A percentile compares a stretch with the other conserved stretches of the same genome.
Conservation (phyloP, 805 yeast species). For the Schwanniomyces vanrijiae region DNA sequence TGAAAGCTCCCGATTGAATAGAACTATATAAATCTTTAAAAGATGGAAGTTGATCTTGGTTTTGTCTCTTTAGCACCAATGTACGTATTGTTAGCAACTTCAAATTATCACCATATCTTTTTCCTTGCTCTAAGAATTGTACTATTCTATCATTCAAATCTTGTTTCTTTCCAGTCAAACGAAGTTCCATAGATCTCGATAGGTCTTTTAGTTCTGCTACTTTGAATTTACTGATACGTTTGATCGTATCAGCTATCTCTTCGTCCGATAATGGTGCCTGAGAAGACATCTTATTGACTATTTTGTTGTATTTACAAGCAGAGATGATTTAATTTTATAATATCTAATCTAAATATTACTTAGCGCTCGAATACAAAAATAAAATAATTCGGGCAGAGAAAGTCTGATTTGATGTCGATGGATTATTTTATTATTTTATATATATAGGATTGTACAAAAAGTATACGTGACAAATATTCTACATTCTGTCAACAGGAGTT, state of each 20-base stretch:
- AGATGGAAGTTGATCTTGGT: constrained; percentile 37
- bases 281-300: background rate
- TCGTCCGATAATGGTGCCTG: constrained; percentile 11
- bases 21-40: constrained; percentile 28
- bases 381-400: background rate
- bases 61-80: constrained; percentile 38
- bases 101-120: constrained; percentile 36
- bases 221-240: constrained; percentile 26
- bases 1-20: constrained; percentile 26
- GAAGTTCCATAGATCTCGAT: constrained; percentile 49
- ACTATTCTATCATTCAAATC: constrained; percentile 57
- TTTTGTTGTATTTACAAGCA: background rate
- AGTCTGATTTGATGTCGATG: background rate
- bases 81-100: constrained; percentile 46
- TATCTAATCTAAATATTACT: background rate
- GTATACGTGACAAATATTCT: constrained; percentile 14
- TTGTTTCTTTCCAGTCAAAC: constrained; percentile 59
- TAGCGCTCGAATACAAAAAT: background rate
- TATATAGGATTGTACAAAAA: background rate
- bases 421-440: background rate
- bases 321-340: background rate
- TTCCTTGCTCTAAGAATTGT: constrained; percentile 44
- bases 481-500: constrained; percentile 99
- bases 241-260: constrained; percentile 14
- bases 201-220: constrained; percentile 55